Percentiles rank a stretch among this genome's conserved stretches.
Conservation (phyloP, 148 eudicot species). For the Rhododendron henanense region DNA sequence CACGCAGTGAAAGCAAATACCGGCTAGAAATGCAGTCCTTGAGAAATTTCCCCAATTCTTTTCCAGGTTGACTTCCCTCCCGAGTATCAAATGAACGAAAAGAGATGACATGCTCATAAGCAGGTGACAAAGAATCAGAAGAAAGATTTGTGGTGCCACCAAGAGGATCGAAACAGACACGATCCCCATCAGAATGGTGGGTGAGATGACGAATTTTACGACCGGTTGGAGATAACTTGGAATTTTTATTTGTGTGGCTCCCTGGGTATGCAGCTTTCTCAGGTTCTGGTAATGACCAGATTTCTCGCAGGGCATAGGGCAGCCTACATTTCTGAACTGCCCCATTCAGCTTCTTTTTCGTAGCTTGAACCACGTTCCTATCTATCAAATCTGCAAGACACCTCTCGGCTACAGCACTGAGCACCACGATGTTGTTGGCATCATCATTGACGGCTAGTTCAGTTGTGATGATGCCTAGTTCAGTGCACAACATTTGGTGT, state of each 20-base stretch:
- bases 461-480: too few species aligned
- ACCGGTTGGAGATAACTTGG: not conserved
- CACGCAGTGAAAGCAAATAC: constrained; percentile 11
- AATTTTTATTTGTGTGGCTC: not conserved
- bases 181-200: not conserved
- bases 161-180: not conserved
- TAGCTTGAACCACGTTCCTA: not conserved
- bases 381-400: constrained; percentile 3
- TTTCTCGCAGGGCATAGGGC: not conserved
- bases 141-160: not conserved
- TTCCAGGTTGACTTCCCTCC: constrained; percentile 18
- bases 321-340: constrained; percentile 9
- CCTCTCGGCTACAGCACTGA: constrained; percentile 4
- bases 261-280: not conserved
- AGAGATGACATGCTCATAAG: not conserved
- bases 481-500: too few species aligned
- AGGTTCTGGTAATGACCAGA: not conserved
- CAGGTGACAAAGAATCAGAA: not conserved
- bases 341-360: constrained; percentile 11
- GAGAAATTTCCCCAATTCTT: constrained; percentile 10
- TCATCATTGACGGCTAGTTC: too few species aligned
- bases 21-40: not conserved
- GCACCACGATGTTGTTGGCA: too few species aligned
- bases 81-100: constrained; percentile 24
- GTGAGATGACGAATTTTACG: not conserved